Conservation (phyloP, 1,139 yeast genomes). For the Lodderomyces theae region DNA sequence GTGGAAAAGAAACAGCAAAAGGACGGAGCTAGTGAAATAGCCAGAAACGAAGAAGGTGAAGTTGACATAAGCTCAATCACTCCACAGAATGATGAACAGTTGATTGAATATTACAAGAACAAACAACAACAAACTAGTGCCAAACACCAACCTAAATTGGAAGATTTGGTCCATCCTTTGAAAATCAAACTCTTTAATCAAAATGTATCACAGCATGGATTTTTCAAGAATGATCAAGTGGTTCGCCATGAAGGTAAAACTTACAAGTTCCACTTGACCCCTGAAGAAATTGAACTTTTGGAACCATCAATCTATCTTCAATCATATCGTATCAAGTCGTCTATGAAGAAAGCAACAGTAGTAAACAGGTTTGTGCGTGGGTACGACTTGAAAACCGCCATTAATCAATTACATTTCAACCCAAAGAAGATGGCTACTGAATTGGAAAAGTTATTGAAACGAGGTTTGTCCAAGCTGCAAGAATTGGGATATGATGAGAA, state of each 20-base stretch:
- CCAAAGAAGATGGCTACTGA: slow-evolving; percentile 79
- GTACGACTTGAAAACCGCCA: slow-evolving; percentile 71
- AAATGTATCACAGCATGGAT: slow-evolving; percentile 67
- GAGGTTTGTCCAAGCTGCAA: slow-evolving; percentile 70
- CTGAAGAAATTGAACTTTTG: slow-evolving; percentile 67
- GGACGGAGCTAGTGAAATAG: slow-evolving; percentile 14
- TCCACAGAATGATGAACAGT: slow-evolving; percentile 32
- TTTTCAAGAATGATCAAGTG: slow-evolving; percentile 62
- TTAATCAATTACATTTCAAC: slow-evolving; percentile 89
- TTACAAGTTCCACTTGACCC: slow-evolving; percentile 57
- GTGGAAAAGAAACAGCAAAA: slow-evolving; percentile 1
- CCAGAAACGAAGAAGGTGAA: slow-evolving; percentile 12
- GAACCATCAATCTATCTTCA: slow-evolving; percentile 82
- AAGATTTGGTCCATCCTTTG: slow-evolving; percentile 62
- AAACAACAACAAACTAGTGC: slow-evolving; percentile 20
- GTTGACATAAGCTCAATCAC: slow-evolving; percentile 14
- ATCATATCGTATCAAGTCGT: slow-evolving; percentile 77
- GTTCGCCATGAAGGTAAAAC: slow-evolving; percentile 47
- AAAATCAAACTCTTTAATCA: slow-evolving; percentile 62
- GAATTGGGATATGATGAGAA: slow-evolving; percentile 57
- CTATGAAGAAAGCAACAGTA: slow-evolving; percentile 83
- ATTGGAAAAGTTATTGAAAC: slow-evolving; percentile 68
- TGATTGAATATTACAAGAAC: slow-evolving; percentile 33
- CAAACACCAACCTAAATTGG: slow-evolving; percentile 27
- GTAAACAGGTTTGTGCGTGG: slow-evolving; percentile 75